Base-by-base conservation (phyloP, 23 red algal species). In the Gracilariopsis chorda region DNA sequence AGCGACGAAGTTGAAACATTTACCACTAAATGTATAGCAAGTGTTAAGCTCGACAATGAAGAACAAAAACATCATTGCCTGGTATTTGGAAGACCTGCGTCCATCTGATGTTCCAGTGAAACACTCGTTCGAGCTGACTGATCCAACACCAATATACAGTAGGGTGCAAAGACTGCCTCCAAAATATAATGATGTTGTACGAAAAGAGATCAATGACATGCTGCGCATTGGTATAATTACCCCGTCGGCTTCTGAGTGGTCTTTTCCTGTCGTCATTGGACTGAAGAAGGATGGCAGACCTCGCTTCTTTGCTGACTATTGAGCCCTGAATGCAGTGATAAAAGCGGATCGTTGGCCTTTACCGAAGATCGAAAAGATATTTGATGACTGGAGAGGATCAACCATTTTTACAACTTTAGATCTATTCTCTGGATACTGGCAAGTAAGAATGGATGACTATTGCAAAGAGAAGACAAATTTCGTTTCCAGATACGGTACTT, bases 211-310 rank as follows among this genome's bases (percentile, higher is more conserved):
- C 4, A 41, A 32, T 40, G 35, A 44, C 27, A 20, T 85, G 11
- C n/a, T 85, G 4, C 3, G 47, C 20, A n/a, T 58, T 7, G 27
- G 59, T 8, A 69, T 85, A 9, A 51, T 85, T 12, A 67, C 80
- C 23, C 59, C 57, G 20, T 65, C 36, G 4, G 24, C 20, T n/a
- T 85, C 80, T 1, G 80, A 55, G 7, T 88, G 84, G 84, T 76
- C 84, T 0, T 77, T 76, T 46, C 51, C 70, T 3, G 68, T 88
- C 47, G 37, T 88, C 63, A 88, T 88, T 34, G 84, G 51, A 1
- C 53, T 67, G 1, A 88, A 76, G 84, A 88, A 88, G 61, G 43
- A 77, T 30, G 84, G 84, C 25, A 88, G 58, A 47, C 37, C 83
- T 20, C 12, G 83, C 20, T 88, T n/a, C n/a, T n/a, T n/a, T n/a